phyloP scores from a whole-genome alignment of 2,329 filamentous ascomycete genomes.

The Fusarium tupiense region DNA sequence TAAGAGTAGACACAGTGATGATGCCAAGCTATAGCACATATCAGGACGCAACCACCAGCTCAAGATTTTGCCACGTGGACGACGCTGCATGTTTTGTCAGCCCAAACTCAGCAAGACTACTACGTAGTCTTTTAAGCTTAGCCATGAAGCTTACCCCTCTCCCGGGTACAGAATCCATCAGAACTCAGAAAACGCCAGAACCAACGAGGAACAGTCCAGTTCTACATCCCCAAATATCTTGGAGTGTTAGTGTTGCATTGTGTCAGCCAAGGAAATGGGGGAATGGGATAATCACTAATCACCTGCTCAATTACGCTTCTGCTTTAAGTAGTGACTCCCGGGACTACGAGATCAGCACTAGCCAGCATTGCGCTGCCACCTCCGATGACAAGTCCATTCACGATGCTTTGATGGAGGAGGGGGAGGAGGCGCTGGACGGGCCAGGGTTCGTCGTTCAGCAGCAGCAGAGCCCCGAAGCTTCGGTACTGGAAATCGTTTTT shows the following conservation, averaged over 20 bases:
- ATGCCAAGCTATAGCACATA: neutral
- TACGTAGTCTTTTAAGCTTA: conserved; percentile 30
- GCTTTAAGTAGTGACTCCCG: conserved; percentile 28
- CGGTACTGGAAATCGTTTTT: neutral
- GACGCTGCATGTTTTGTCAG: conserved; percentile 11
- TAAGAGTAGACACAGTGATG: too few species aligned
- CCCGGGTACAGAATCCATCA: neutral
- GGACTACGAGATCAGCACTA: conserved; percentile 22
- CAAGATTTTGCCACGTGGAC: conserved; percentile 28
- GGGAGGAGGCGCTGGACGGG: neutral
- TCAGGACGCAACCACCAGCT: neutral
- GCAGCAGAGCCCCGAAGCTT: neutral
- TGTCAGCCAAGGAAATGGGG: conserved; percentile 15
- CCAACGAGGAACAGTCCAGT: neutral
- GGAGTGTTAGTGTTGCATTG: conserved; percentile 3
- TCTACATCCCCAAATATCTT: neutral
- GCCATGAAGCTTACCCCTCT: conserved; percentile 16
- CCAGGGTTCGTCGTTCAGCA: neutral
- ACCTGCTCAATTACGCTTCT: conserved; percentile 14
- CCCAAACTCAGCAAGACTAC: neutral
- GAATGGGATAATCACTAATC: neutral
- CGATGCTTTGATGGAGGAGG: neutral
- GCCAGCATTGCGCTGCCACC: neutral
- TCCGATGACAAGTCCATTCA: conserved; percentile 3
- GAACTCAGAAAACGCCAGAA: neutral